A percentile compares a stretch with the other conserved stretches of the same genome.
These are phyloP conservation scores for Cicer pinnatifidum DNA, from an alignment of 306 rosid species.

Conservation along the genomic window DNA sequence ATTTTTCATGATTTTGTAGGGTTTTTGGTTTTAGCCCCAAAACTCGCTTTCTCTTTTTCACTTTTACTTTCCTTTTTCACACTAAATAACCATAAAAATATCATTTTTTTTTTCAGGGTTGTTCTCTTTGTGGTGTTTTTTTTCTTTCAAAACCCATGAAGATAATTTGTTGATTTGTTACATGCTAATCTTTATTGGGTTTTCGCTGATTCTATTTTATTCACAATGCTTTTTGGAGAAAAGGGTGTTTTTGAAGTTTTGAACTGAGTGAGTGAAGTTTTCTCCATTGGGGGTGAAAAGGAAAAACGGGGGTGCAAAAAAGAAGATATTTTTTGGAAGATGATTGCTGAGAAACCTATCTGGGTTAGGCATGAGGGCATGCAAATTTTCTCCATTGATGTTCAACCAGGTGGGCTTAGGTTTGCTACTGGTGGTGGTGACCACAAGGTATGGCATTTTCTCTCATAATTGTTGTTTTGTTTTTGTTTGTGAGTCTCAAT, in stretches of 20 bases:
- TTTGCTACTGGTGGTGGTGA: constrained; percentile 99
- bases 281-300: constrained; percentile 11
- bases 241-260: constrained; percentile 31
- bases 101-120: neutral
- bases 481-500: neutral
- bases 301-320: constrained; percentile 19
- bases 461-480: neutral
- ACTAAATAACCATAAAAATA: neutral
- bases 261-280: constrained; percentile 33
- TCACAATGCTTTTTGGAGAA: constrained; percentile 26
- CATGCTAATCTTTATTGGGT: constrained; percentile 10
- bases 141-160: neutral
- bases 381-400: constrained; percentile 98
- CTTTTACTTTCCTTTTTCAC: neutral
- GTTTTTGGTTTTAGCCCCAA: constrained; percentile 44
- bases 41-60: constrained; percentile 34
- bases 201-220: constrained; percentile 39
- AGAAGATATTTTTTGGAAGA: constrained; percentile 42
- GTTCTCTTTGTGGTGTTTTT: constrained; percentile 29
- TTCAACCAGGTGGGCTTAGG: constrained; percentile 93
- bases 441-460: constrained; percentile 70
- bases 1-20: constrained; percentile 40
- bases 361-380: constrained; percentile 98
- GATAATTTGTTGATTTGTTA: constrained; percentile 32
- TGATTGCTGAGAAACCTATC: constrained; percentile 94